These are phyloP conservation scores for Saccharomycodes ludwigii DNA, from an alignment of 805 yeast genomes.

Conservation along the genomic window DNA sequence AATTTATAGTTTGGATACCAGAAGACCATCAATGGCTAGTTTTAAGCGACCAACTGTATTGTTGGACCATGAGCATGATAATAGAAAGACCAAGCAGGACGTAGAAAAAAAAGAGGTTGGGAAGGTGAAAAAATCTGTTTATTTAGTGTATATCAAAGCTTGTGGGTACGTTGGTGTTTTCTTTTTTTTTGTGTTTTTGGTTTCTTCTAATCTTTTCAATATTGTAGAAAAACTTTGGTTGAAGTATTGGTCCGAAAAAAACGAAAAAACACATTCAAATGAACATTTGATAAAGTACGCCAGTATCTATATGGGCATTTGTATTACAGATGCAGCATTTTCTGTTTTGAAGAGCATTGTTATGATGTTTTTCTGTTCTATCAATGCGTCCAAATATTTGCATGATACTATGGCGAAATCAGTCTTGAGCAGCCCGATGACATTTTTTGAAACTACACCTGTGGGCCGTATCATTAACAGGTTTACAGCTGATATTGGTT, in stretches of 20 bases:
- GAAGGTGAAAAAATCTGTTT: constrained; percentile 41
- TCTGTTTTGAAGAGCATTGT: constrained; percentile 33
- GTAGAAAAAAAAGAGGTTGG: constrained; percentile 48
- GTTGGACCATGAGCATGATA: constrained; percentile 15
- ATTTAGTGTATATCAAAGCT: constrained; percentile 43
- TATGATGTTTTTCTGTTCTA: constrained; percentile 40
- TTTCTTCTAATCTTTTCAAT: constrained; percentile 25
- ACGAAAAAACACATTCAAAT: constrained; percentile 26
- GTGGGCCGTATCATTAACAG: constrained; percentile 54
- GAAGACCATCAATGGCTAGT: constrained; percentile 57
- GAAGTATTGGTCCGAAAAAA: constrained; percentile 55
- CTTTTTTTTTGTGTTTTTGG: constrained; percentile 26
- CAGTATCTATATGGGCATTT: constrained; percentile 42
- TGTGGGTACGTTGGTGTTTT: constrained; percentile 41
- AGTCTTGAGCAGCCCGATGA: constrained; percentile 49
- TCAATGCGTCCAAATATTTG: constrained; percentile 41
- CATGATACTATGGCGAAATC: constrained; percentile 46
- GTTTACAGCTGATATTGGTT: constrained; percentile 49
- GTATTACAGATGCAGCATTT: constrained; percentile 38
- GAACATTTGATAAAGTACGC: constrained; percentile 34
- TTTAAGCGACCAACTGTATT: constrained; percentile 31
- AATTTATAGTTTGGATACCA: constrained; percentile 15
- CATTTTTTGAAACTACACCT: constrained; percentile 59
- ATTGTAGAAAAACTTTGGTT: constrained; percentile 47
- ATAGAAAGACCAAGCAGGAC: constrained; percentile 32